Evolutionary conservation across 2,329 filamentous ascomycete species (phyloP).

Genomic region (Aureobasidium sp.): DNA sequence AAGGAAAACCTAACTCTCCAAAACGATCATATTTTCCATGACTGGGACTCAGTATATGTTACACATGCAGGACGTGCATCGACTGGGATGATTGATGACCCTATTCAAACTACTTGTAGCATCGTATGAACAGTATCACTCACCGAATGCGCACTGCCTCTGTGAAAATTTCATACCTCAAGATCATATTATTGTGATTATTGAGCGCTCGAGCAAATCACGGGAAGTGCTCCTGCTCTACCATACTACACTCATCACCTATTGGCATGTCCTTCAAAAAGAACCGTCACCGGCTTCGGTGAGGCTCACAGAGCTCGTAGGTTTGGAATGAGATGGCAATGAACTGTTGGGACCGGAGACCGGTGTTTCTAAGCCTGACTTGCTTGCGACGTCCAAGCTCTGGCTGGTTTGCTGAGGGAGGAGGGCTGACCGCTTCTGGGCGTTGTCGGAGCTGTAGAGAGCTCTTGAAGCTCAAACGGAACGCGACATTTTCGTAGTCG

Average conservation of each 20-base stretch:
- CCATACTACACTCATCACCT: not conserved
- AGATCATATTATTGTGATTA: not conserved
- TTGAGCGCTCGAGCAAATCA: not conserved
- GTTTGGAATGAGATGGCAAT: not conserved
- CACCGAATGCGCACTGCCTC: no score
- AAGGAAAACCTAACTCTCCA: no score
- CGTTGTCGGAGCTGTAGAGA: not conserved
- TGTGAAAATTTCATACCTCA: not conserved
- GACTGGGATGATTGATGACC: no score
- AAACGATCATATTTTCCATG: no score
- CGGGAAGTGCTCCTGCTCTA: not conserved
- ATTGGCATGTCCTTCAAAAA: not conserved
- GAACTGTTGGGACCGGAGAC: conserved; percentile 8
- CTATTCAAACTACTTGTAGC: no score
- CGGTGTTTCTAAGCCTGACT: conserved; percentile 2
- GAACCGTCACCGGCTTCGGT: not conserved
- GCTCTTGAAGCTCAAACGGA: not conserved
- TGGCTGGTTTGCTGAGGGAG: conserved; percentile 1
- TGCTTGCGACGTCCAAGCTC: conserved; percentile 7
- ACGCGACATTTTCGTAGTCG: not conserved
- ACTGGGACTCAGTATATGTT: no score
- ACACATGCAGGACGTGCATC: no score
- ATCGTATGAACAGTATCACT: no score
- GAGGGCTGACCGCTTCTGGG: conserved; percentile 1
- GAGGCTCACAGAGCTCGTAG: not conserved